These are phyloP conservation scores for Rozella allomycis DNA, from an alignment of 371 early-diverging fungal species.

Conservation along the genomic window DNA sequence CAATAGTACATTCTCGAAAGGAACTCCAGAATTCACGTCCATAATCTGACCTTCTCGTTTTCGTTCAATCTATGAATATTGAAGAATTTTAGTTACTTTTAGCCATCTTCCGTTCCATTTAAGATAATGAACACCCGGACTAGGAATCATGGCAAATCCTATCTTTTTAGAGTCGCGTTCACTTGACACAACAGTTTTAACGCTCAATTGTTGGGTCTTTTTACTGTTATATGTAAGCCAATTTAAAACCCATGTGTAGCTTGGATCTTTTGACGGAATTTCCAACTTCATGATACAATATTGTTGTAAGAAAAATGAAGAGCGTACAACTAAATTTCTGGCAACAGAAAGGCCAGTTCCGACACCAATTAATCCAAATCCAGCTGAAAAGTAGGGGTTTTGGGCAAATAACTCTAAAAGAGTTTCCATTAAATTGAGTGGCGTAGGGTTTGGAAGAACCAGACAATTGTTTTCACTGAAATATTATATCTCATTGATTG, in stretches of 20 bases:
- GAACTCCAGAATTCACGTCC: constrained; percentile 65
- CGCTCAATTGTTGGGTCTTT: constrained; percentile 30
- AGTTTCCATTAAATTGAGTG: no score
- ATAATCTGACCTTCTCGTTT: constrained; percentile 58
- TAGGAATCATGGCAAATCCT: constrained; percentile 69
- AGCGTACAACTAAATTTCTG: no score
- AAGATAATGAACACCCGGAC: constrained; percentile 74
- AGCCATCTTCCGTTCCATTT: constrained; percentile 63
- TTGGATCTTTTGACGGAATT: constrained; percentile 76
- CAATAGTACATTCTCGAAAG: constrained; percentile 83
- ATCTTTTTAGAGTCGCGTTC: constrained; percentile 64
- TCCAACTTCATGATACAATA: constrained; percentile 65
- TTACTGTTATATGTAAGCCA: constrained; percentile 60
- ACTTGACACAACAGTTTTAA: constrained; percentile 84
- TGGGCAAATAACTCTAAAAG: not conserved
- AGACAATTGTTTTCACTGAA: no score
- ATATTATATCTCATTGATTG: no score
- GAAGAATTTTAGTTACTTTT: constrained; percentile 16
- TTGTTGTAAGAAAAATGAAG: no score
- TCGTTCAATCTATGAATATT: constrained; percentile 34
- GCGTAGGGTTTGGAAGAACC: no score
- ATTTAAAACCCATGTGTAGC: constrained; percentile 76
- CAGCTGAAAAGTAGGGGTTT: constrained; percentile 4
- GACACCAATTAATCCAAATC: constrained; percentile 70
- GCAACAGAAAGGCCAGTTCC: constrained; percentile 59